Conservation (phyloP, 192 early-diverging fungal genomes). For the Umbelopsis isabellina region DNA sequence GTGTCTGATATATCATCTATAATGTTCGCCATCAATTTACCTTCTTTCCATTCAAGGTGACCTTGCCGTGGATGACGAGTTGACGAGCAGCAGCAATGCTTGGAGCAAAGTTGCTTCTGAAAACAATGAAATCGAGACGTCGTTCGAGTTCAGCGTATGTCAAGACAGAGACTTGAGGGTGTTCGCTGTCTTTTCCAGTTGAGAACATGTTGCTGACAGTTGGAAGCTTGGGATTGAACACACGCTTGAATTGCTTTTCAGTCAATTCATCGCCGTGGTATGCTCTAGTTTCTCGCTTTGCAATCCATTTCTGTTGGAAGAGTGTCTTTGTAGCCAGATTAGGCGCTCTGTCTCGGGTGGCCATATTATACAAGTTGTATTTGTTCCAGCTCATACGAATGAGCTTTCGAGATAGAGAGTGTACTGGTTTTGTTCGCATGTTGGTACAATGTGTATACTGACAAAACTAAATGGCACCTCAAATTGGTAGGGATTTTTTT, state of each 20-base stretch:
- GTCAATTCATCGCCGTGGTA: constrained; percentile 94
- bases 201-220: constrained; percentile 55
- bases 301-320: constrained; percentile 94
- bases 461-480: background rate
- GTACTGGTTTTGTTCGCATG: constrained; percentile 35
- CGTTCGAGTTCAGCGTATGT: constrained; percentile 90
- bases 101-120: constrained; percentile 88
- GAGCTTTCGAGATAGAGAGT: constrained; percentile 60
- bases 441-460: background rate
- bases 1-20: background rate
- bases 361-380: constrained; percentile 87
- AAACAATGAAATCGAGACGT: constrained; percentile 91
- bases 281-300: constrained; percentile 88
- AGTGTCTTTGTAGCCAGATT: constrained; percentile 67
- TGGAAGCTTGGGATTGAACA: constrained; percentile 69
- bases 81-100: constrained; percentile 86
- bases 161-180: constrained; percentile 74
- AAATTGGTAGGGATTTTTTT: background rate
- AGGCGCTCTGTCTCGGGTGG: constrained; percentile 53
- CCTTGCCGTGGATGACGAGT: constrained; percentile 83
- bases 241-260: constrained; percentile 76
- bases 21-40: constrained; percentile 43
- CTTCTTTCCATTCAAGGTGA: constrained; percentile 89
- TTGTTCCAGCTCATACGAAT: constrained; percentile 96
- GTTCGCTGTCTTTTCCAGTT: constrained; percentile 34